phyloP scores from a whole-genome alignment of 2,329 filamentous ascomycete species.

The Drechslerella dactyloides region DNA sequence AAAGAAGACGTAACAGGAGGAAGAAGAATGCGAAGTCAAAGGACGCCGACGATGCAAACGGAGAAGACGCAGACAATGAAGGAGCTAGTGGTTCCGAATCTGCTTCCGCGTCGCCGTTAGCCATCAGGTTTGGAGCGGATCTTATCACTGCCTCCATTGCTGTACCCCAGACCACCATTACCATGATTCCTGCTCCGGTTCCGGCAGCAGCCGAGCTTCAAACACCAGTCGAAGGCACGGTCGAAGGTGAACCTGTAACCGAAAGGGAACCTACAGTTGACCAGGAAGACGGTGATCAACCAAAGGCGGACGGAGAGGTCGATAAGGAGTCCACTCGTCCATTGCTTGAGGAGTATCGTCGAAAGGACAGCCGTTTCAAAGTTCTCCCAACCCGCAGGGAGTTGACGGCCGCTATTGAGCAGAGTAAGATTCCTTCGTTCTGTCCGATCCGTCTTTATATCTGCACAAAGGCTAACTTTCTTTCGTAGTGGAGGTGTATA shows the following conservation, averaged over 20 bases:
- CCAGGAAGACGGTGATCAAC: slow-evolving; percentile 5
- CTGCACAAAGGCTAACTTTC: slow-evolving; percentile 7
- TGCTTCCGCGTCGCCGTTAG: slow-evolving; percentile 28
- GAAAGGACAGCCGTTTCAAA: slow-evolving; percentile 38
- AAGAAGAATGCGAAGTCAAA: slow-evolving; percentile 1
- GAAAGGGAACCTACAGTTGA: slow-evolving; percentile 7
- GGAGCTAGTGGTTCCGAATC: slow-evolving; percentile 48
- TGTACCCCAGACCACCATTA: slow-evolving; percentile 25
- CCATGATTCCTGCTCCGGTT: slow-evolving; percentile 39
- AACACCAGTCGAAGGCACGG: neutral
- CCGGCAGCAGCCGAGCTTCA: neutral
- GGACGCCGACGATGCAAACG: slow-evolving; percentile 19
- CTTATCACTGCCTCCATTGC: slow-evolving; percentile 39
- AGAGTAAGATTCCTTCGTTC: slow-evolving; percentile 21
- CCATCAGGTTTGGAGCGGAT: slow-evolving; percentile 35
- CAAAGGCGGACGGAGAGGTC: slow-evolving; percentile 7
- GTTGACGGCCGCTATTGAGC: slow-evolving; percentile 34
- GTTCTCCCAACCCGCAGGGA: slow-evolving; percentile 40
- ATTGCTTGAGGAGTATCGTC: slow-evolving; percentile 39
- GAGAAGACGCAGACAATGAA: slow-evolving; percentile 47
- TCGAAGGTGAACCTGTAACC: neutral
- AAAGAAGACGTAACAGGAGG: slow-evolving; percentile 10
- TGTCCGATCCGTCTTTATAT: neutral
- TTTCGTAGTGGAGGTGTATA: slow-evolving; percentile 67
- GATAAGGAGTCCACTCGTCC: slow-evolving; percentile 30